Conservation (phyloP, 169 alveolate genomes). For the Cyclospora cayetanensis region DNA sequence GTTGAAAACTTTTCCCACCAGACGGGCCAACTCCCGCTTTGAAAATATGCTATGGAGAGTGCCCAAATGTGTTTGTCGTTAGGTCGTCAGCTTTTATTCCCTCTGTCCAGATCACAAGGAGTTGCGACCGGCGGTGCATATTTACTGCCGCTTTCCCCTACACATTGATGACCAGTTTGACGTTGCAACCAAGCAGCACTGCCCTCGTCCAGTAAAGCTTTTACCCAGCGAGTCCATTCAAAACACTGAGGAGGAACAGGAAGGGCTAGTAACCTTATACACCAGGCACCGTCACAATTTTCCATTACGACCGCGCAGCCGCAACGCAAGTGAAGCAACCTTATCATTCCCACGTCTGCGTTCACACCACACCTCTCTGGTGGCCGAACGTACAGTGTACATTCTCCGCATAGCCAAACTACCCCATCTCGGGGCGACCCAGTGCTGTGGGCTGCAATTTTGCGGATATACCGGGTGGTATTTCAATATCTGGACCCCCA, state of each 20-base stretch:
- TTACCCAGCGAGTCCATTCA: not conserved
- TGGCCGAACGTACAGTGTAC: constrained; percentile 49
- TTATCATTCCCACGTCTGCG: not conserved
- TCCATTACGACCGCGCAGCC: not conserved
- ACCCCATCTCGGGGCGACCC: not conserved
- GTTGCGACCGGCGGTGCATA: constrained; percentile 33
- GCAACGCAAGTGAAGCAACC: not conserved
- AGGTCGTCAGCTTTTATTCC: not conserved
- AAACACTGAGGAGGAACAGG: not conserved
- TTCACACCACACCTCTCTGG: constrained; percentile 20
- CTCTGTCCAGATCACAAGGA: not conserved
- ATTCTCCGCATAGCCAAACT: not conserved
- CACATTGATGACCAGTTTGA: not conserved
- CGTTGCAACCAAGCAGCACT: not conserved
- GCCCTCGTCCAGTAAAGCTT: not conserved
- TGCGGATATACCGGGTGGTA: not conserved
- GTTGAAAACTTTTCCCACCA: no score
- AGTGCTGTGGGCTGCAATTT: not conserved
- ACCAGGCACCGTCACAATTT: not conserved
- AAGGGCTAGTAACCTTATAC: not conserved
- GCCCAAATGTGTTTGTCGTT: constrained; percentile 15
- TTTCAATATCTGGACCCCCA: not conserved
- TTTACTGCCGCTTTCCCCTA: not conserved
- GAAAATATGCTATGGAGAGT: not conserved
- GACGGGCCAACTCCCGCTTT: not conserved